phyloP scores from a whole-genome alignment of 257 asterid genomes.

The Solanum chmielewskii region DNA sequence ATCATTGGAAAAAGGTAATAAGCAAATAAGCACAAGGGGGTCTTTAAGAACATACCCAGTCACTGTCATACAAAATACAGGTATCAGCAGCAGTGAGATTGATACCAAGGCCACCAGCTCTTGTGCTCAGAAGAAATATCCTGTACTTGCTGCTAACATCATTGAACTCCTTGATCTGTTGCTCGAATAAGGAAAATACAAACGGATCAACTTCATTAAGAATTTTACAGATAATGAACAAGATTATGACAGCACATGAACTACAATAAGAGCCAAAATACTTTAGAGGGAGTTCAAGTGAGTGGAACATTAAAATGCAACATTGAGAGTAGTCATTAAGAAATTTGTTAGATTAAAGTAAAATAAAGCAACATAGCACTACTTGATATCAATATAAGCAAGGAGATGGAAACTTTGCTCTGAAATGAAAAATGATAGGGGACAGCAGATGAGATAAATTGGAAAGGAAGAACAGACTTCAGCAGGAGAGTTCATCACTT shows the following conservation, averaged over 20 bases:
- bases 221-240: not conserved
- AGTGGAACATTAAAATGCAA: not conserved
- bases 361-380: not conserved
- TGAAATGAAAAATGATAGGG: not conserved
- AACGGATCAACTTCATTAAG: not conserved
- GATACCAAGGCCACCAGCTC: conserved; percentile 99
- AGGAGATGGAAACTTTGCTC: not conserved
- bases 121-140: conserved; percentile 89
- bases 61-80: conserved; percentile 95
- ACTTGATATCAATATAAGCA: not conserved
- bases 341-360: not conserved
- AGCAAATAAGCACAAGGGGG: not conserved
- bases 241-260: not conserved
- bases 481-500: not conserved
- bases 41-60: conserved; percentile 59
- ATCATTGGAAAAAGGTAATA: not conserved
- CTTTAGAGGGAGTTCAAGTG: not conserved
- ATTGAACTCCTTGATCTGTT: conserved; percentile 85
- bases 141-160: conserved; percentile 45
- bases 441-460: not conserved
- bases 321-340: not conserved
- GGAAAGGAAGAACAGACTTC: not conserved
- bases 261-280: not conserved
- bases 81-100: conserved; percentile 98
- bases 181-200: not conserved